These are phyloP conservation scores for Sindora glabra DNA, from an alignment of 306 rosid genomes.

Conservation along the genomic window DNA sequence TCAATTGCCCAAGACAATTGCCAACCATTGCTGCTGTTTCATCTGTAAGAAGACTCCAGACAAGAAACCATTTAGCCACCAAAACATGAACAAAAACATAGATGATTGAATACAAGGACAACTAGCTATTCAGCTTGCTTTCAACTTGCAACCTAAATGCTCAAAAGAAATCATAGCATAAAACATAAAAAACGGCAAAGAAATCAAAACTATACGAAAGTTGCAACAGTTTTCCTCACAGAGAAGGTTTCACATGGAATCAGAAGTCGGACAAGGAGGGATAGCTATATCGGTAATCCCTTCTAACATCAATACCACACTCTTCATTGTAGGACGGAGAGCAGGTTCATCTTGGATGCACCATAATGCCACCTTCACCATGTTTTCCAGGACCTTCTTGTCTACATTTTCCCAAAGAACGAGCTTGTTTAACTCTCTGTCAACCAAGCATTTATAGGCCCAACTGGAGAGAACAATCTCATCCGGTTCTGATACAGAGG, in stretches of 20 bases:
- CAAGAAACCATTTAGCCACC: neutral
- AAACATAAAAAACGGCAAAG: neutral
- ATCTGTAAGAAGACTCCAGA: constrained; percentile 5
- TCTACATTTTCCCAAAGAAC: constrained; percentile 10
- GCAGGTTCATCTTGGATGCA: constrained; percentile 32
- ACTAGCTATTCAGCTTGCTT: too few relatives aligned
- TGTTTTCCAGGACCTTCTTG: constrained; percentile 6
- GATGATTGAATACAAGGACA: neutral
- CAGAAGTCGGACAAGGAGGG: constrained; percentile 29
- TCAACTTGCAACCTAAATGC: too few relatives aligned
- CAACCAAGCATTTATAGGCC: constrained; percentile 24
- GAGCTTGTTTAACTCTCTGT: constrained; percentile 14
- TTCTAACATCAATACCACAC: constrained; percentile 30
- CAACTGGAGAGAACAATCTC: constrained; percentile 22
- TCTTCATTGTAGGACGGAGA: constrained; percentile 36
- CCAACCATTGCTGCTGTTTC: too few relatives aligned
- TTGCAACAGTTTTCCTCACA: neutral
- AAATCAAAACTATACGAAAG: neutral
- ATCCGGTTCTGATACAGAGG: constrained; percentile 13
- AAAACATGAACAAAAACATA: neutral
- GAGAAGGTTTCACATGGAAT: neutral
- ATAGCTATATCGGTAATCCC: constrained; percentile 21
- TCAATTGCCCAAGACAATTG: too few relatives aligned
- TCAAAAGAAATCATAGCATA: too few relatives aligned
- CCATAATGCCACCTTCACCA: constrained; percentile 34